phyloP scores from a whole-genome alignment of 805 yeast species.

The Blastobotrys chiropterorum region DNA sequence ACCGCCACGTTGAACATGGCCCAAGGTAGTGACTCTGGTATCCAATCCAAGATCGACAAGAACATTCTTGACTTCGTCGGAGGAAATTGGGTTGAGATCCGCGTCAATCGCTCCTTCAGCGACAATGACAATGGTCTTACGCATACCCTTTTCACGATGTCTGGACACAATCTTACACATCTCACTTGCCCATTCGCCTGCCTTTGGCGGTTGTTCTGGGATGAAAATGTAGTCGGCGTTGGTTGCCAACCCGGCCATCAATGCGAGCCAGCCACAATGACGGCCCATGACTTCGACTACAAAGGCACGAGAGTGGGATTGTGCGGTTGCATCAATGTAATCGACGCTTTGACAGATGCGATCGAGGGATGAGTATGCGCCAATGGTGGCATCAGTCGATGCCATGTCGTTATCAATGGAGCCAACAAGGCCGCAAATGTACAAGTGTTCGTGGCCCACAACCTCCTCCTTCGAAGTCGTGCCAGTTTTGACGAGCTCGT shows the following conservation, averaged over 20 bases:
- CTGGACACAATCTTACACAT: slow-evolving; percentile 67
- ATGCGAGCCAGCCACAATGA: slow-evolving; percentile 98
- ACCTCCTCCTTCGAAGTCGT: slow-evolving; percentile 54
- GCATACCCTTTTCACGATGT: slow-evolving; percentile 81
- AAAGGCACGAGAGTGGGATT: slow-evolving; percentile 94
- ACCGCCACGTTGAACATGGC: slow-evolving; percentile 99
- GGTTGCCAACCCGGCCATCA: slow-evolving; percentile 96
- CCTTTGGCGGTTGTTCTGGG: slow-evolving; percentile 86
- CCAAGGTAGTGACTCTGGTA: slow-evolving; percentile 90
- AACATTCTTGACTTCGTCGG: slow-evolving; percentile 75
- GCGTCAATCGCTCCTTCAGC: slow-evolving; percentile 96
- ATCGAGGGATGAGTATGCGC: slow-evolving; percentile 89
- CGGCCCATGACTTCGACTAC: slow-evolving; percentile 99
- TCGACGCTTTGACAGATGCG: slow-evolving; percentile 92
- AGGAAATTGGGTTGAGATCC: slow-evolving; percentile 72
- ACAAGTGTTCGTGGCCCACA: slow-evolving; percentile 60
- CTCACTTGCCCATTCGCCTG: slow-evolving; percentile 72
- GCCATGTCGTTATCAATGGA: slow-evolving; percentile 99
- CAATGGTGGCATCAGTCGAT: slow-evolving; percentile 92
- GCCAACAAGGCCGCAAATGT: slow-evolving; percentile 91
- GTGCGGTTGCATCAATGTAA: slow-evolving; percentile 95
- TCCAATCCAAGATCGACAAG: slow-evolving; percentile 82
- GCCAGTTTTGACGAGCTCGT: slow-evolving; percentile 56
- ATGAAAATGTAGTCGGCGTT: slow-evolving; percentile 92
- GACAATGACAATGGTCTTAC: slow-evolving; percentile 93